Evolutionary conservation across 495 filamentous ascomycete species (phyloP).

Genomic region (Tuber aestivum): DNA sequence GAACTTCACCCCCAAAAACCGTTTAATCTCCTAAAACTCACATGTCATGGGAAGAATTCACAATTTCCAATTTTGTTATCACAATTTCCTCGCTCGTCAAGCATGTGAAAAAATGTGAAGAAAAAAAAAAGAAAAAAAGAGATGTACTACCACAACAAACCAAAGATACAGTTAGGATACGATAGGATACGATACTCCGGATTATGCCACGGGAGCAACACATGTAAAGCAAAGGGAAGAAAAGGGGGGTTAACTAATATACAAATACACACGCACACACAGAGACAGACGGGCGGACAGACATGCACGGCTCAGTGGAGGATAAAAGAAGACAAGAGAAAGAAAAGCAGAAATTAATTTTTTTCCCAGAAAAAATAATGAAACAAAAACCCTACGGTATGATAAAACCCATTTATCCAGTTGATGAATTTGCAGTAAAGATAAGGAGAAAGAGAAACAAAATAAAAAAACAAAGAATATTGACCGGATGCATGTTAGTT

Average conservation of each 20-base stretch:
- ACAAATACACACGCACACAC: slow-evolving; percentile 3
- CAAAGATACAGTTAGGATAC: not conserved
- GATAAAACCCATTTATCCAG: slow-evolving; percentile 5
- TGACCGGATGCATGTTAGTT: not conserved
- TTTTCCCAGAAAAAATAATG: slow-evolving; percentile 5
- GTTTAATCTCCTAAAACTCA: not conserved
- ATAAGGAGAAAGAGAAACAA: not conserved
- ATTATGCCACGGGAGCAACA: not conserved
- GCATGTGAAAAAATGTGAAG: not conserved
- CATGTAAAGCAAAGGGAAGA: not conserved
- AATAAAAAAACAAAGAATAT: not conserved
- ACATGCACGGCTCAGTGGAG: not conserved
- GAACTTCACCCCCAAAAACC: not conserved
- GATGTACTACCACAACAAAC: not conserved
- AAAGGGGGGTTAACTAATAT: not conserved
- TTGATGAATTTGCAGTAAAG: not conserved
- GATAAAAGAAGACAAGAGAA: not conserved
- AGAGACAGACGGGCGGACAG: not conserved
- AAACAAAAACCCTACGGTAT: slow-evolving; percentile 1
- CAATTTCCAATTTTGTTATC: not conserved
- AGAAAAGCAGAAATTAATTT: not conserved
- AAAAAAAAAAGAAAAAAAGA: not conserved
- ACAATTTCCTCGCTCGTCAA: not conserved
- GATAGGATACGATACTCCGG: not conserved
- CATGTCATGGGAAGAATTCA: not conserved